Evolutionary conservation across 768 basidiomycete genomes (phyloP).

Genomic region (Trametes gibbosa): DNA sequence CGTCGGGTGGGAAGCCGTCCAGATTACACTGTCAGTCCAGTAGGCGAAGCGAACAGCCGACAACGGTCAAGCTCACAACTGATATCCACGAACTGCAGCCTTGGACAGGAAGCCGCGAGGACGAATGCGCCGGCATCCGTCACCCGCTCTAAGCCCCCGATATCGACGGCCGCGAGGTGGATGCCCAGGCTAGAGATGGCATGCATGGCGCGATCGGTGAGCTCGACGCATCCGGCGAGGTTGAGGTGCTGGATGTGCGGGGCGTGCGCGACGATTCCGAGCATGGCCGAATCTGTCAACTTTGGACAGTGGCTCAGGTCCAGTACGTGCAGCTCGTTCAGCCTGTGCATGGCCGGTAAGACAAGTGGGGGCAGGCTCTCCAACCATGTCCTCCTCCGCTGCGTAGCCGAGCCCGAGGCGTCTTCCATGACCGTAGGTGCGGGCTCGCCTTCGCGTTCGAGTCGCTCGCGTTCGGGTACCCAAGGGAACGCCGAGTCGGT

Average conservation of each 20-base stretch:
- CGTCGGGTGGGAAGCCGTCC: neutral
- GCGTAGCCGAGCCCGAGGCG: slow-evolving; percentile 26
- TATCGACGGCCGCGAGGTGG: slow-evolving; percentile 73
- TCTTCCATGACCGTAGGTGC: neutral
- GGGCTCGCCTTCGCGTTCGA: neutral
- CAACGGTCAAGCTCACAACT: slow-evolving; percentile 84
- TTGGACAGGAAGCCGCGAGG: slow-evolving; percentile 66
- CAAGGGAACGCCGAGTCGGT: slow-evolving; percentile 76
- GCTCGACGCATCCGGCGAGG: slow-evolving; percentile 69
- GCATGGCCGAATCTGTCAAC: slow-evolving; percentile 73
- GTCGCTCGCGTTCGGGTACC: slow-evolving; percentile 11
- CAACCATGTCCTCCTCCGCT: slow-evolving; percentile 48
- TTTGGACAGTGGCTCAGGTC: slow-evolving; percentile 72
- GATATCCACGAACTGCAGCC: slow-evolving; percentile 80
- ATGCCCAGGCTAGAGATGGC: slow-evolving; percentile 70
- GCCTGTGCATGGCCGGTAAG: slow-evolving; percentile 47
- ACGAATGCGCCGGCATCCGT: slow-evolving; percentile 74
- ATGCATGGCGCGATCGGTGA: slow-evolving; percentile 71
- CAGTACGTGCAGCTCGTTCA: slow-evolving; percentile 73
- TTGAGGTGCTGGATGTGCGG: slow-evolving; percentile 73
- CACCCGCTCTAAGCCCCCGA: slow-evolving; percentile 77
- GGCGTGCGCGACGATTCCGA: slow-evolving; percentile 72
- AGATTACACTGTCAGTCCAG: neutral
- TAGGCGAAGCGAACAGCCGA: neutral
- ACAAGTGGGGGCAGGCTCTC: slow-evolving; percentile 62